These are phyloP conservation scores for Hortiboletus rubellus DNA, from an alignment of 1,284 basidiomycete genomes.

Conservation along the genomic window DNA sequence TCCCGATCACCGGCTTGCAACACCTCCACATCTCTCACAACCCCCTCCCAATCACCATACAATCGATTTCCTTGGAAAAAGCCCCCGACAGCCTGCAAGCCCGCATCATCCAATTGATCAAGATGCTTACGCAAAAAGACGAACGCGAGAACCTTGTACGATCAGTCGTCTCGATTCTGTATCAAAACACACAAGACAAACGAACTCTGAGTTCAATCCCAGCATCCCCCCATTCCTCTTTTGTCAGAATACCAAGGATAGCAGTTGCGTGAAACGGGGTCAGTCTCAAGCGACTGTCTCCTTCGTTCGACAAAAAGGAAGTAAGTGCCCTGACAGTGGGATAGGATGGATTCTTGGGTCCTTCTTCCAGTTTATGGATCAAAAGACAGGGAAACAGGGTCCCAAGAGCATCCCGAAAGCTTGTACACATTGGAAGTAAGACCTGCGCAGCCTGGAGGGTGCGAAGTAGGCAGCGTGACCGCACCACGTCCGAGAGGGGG, in stretches of 20 bases:
- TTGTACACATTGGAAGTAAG: slow-evolving; percentile 19
- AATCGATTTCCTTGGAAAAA: slow-evolving; percentile 21
- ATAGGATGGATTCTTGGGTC: slow-evolving; percentile 24
- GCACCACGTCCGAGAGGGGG: slow-evolving; percentile 35
- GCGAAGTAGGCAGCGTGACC: slow-evolving; percentile 43
- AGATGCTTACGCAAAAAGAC: slow-evolving; percentile 28
- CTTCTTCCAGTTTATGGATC: slow-evolving; percentile 33
- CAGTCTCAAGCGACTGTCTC: slow-evolving; percentile 30
- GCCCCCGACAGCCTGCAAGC: slow-evolving; percentile 9
- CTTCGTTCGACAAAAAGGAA: slow-evolving; percentile 30
- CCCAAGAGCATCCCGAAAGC: slow-evolving; percentile 29
- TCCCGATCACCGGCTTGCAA: slow-evolving; percentile 2
- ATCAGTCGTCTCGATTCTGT: slow-evolving; percentile 11
- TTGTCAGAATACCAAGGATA: slow-evolving; percentile 37
- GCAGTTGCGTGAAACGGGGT: slow-evolving; percentile 29
- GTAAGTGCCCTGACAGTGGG: slow-evolving; percentile 16
- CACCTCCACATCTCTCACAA: slow-evolving; percentile 13
- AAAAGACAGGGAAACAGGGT: slow-evolving; percentile 36
- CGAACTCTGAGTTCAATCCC: slow-evolving; percentile 36
- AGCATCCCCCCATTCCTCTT: slow-evolving; percentile 38
- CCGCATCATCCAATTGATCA: slow-evolving; percentile 19
- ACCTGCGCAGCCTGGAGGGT: slow-evolving; percentile 36
- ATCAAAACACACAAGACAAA: slow-evolving; percentile 5
- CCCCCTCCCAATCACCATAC: slow-evolving; percentile 14
- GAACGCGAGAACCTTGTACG: slow-evolving; percentile 20